phyloP scores from a whole-genome alignment of 1,284 basidiomycete species.

The Porodaedalea pini region DNA sequence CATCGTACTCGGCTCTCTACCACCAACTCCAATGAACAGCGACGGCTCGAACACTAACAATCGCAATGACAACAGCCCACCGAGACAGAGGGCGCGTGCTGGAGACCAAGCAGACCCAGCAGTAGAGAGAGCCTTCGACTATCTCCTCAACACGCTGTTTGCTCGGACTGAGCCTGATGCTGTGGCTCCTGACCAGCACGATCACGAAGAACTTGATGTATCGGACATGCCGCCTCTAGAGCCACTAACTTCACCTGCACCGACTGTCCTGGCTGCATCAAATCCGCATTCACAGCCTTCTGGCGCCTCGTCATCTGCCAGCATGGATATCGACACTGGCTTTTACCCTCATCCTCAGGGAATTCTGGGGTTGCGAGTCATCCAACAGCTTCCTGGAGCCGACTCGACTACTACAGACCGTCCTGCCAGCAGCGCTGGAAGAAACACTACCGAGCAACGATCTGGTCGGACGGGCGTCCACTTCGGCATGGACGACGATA shows the following conservation, averaged over 20 bases:
- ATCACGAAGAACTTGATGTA: not conserved
- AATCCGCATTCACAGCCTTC: not conserved
- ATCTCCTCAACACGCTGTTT: constrained; percentile 5
- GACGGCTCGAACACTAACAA: not conserved
- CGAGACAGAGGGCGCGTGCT: not conserved
- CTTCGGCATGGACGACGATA: constrained; percentile 3
- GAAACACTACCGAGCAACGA: not conserved
- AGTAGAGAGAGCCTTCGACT: constrained; percentile 14
- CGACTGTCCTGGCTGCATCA: not conserved
- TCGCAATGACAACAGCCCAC: not conserved
- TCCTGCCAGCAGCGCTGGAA: not conserved
- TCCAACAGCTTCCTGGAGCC: not conserved
- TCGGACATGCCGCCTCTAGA: not conserved
- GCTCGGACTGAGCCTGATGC: not conserved
- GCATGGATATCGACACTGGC: constrained; percentile 10
- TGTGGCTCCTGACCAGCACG: not conserved
- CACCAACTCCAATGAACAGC: constrained; percentile 12
- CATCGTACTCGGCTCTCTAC: not conserved
- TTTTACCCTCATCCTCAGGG: not conserved
- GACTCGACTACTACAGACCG: not conserved
- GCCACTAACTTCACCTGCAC: not conserved
- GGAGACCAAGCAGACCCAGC: constrained; percentile 4
- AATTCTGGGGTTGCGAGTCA: too few relatives aligned
- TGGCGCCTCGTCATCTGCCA: not conserved
- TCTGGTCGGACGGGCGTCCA: not conserved